phyloP scores from a whole-genome alignment of 352 stramenopile species.

The Pythium chondricola region DNA sequence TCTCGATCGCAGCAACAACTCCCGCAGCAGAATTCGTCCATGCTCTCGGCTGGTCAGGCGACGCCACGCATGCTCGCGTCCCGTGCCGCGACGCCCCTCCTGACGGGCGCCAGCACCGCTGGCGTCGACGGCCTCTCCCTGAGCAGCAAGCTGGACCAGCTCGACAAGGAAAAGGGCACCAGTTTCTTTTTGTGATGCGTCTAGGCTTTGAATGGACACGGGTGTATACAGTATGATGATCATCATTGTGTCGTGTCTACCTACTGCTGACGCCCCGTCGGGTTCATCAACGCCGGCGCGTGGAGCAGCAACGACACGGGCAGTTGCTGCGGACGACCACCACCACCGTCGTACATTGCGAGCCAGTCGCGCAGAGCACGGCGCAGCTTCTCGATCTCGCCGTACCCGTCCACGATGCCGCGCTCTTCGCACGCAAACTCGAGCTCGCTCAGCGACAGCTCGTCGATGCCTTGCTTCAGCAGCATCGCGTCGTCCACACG shows the following conservation, averaged over 20 bases:
- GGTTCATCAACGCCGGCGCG: slow-evolving; percentile 50
- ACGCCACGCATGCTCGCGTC: background rate
- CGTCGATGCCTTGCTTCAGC: slow-evolving; percentile 56
- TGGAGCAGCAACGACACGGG: slow-evolving; percentile 67
- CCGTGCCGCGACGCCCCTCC: slow-evolving; percentile 7
- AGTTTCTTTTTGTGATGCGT: slow-evolving; percentile 17
- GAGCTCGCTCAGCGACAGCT: slow-evolving; percentile 70
- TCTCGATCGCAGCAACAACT: slow-evolving; percentile 9
- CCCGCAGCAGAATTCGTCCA: background rate
- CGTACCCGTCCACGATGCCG: slow-evolving; percentile 63
- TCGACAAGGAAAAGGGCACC: slow-evolving; percentile 56
- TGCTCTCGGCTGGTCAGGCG: background rate
- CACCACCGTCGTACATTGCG: slow-evolving; percentile 43
- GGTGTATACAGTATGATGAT: background rate
- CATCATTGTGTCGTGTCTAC: background rate
- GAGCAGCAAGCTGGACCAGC: slow-evolving; percentile 65
- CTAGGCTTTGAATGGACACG: background rate
- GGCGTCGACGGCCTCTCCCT: slow-evolving; percentile 25
- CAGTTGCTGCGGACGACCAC: slow-evolving; percentile 17
- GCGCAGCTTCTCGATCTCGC: slow-evolving; percentile 49
- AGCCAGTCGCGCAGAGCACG: slow-evolving; percentile 61
- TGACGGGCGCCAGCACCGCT: background rate
- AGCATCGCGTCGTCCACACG: slow-evolving; percentile 70
- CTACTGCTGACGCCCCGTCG: slow-evolving; percentile 7
- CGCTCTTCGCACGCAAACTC: slow-evolving; percentile 83